Conservation (phyloP, 768 basidiomycete genomes). For the Pisolithus orientalis region DNA sequence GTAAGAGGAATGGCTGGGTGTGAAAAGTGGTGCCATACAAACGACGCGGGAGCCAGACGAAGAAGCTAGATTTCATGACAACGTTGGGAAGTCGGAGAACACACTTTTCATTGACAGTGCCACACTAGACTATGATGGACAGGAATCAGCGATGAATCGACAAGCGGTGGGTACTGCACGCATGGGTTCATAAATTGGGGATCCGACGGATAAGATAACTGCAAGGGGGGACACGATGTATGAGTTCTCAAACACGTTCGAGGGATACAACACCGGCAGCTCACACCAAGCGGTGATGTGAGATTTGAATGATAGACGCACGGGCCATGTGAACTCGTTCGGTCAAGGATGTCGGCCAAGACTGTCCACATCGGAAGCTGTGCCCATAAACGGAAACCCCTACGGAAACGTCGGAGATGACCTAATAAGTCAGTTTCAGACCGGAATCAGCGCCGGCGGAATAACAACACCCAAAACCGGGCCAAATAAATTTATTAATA, state of each 20-base stretch:
- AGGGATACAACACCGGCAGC: slow-evolving; percentile 5
- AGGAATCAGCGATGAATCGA: no score
- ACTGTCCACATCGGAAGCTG: neutral
- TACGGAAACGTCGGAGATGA: neutral
- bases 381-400: neutral
- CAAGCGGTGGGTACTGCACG: neutral
- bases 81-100: no score
- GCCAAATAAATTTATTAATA: slow-evolving; percentile 5
- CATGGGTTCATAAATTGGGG: neutral
- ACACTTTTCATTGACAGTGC: no score
- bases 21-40: no score
- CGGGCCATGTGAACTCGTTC: neutral
- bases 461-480: slow-evolving; percentile 3
- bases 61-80: no score
- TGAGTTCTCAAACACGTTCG: slow-evolving; percentile 12
- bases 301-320: neutral
- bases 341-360: neutral
- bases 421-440: neutral
- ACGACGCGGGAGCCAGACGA: no score
- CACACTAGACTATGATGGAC: no score
- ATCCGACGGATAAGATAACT: neutral
- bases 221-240: slow-evolving; percentile 1
- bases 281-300: slow-evolving; percentile 3
- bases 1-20: no score
- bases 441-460: neutral